These are phyloP conservation scores for Diaporthe aspalathi DNA, from an alignment of 2,329 filamentous ascomycete genomes.

Conservation along the genomic window DNA sequence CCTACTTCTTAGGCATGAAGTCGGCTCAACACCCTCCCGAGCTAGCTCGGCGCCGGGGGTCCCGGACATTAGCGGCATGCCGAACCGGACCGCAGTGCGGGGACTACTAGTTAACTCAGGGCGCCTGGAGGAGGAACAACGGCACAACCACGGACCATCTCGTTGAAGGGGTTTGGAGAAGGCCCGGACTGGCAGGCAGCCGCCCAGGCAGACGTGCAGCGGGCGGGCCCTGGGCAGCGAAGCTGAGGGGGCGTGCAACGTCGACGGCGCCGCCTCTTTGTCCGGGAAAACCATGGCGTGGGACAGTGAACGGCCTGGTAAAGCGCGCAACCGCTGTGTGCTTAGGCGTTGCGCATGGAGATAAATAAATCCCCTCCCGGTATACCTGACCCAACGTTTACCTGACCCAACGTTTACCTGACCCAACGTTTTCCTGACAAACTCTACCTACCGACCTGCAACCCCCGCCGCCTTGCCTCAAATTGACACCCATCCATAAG, in stretches of 20 bases:
- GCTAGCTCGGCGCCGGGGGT: neutral
- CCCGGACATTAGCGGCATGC: constrained; percentile 21
- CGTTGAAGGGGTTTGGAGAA: neutral
- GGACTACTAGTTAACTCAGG: neutral
- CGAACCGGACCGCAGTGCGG: constrained; percentile 12
- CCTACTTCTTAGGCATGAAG: neutral
- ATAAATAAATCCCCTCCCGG: constrained; percentile 12
- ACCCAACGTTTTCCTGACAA: neutral
- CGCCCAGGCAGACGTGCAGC: neutral
- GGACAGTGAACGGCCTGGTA: neutral
- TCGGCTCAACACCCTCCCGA: constrained; percentile 22
- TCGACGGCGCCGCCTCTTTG: neutral
- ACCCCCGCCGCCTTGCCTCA: no score
- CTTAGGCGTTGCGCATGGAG: neutral
- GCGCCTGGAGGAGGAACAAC: neutral
- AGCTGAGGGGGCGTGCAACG: neutral
- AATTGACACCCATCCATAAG: no score
- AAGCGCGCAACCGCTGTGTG: neutral
- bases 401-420: no score
- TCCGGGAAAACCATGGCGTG: neutral
- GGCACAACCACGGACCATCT: neutral
- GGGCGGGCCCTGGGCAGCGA: neutral
- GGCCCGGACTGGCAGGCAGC: neutral
- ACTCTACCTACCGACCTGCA: neutral
- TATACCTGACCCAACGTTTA: no score